Base-by-base conservation (phyloP, 2,329 filamentous ascomycete genomes). In the Penicillium sp. region DNA sequence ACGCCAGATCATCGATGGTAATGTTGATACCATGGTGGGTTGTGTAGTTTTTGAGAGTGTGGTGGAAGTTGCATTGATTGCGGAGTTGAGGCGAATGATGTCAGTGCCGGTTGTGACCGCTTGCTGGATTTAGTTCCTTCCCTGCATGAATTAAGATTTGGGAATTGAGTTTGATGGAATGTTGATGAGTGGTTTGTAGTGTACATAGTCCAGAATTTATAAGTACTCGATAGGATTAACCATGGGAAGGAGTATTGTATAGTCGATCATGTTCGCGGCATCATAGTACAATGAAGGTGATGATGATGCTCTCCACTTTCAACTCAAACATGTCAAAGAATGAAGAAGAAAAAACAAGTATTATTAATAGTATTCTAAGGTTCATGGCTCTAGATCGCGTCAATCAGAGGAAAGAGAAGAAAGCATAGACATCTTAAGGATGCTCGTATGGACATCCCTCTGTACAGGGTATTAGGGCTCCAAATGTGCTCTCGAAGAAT, bases 351-450 rank as follows among this genome's bases (percentile, higher is more conserved):
- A 35, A 44, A 43, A 42, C 9, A 35, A n/a, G 20, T n/a, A n/a
- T n/a, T n/a, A 54, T 54, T 54, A 54, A 51, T 50, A 54, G 52
- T 54, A 51, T 41, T 51, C 44, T 52, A 52, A 45, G 35, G 39
- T 39, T 47, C 36, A 47, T 42, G 44, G 41, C 44, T 44, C 43
- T 26, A 35, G 38, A 23, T 31, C 26, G 9, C 18, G 18, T 22
- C 18, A 5, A 22, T 22, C 18, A 5, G 3, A 22, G 41, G 6
- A 36, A 32, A 30, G 34, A 41, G n/a, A 42, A 39, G 32, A 37
- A 37, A 39, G 46, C 30, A 36, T 25, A 25, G 27, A 40, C 42
- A 35, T 32, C 39, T 41, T 20, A 29, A n/a, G 15, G 41, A 46
- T 45, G 42, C 31, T 33, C 33, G 41, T 22, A 30, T 15, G 37